Base-by-base conservation (phyloP, 2,329 filamentous ascomycete species). In the Fusarium veterinarium region DNA sequence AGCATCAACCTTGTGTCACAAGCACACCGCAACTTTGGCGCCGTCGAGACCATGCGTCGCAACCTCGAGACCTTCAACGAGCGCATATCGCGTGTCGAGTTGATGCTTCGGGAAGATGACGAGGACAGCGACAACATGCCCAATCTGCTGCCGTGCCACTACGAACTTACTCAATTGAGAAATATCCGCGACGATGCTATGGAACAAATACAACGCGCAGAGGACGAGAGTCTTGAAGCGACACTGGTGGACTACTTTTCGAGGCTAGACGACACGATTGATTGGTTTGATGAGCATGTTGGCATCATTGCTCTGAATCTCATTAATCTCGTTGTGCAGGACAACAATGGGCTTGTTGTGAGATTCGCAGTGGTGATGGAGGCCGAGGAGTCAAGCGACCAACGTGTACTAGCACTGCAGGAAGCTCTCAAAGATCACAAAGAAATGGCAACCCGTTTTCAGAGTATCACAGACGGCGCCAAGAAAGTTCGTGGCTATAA, bases 161-260 rank as follows among this genome's bases (percentile, higher is more conserved):
- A 95, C 86, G 94, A 95, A 80, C 89, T 99, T 76, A 98, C 94
- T 8, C 91, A 94, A 82, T 85, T 99, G 81, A 89, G 96, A 70
- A 97, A 99, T 81, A 97, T 99, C 73, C 91, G 95, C 65, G 96
- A 98, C 84, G 93, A 97, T 82, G 95, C 96, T 37, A 95, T 98
- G 89, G 95, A 97, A 79, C 96, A 99, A 87, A 97, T 98, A 79
- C 91, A 92, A 79, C 88, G 91, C 73, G 90, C 92, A 17, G 88
- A 91, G 71, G 93, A 96, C 77, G 81, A 85, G 13, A 91, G 93
- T 74, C 86, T 96, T 66, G 92, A 95, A 80, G 89, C 89, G 55
- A 98, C 95, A 5, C 84, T 99, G 56, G 91, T 95, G 78, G 95
- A 98, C 80, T 95, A 97, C 83, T 99, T 99, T 81, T 87, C 91